Evolutionary conservation across 768 basidiomycete genomes (phyloP).

Genomic region (Mycena filopes): DNA sequence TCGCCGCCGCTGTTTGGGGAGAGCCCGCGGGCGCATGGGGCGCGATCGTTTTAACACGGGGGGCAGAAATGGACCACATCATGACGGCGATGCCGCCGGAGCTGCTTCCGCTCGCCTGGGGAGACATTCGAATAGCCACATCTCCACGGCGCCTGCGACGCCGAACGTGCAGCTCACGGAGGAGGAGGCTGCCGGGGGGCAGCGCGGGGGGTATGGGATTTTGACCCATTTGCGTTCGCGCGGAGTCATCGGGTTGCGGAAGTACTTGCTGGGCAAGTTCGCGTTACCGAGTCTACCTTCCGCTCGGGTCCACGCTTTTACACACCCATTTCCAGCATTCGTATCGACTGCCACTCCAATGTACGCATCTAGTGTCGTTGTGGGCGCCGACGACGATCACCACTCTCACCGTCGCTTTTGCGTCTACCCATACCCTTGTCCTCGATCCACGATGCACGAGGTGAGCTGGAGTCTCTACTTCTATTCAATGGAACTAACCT

Average conservation of each 20-base stretch:
- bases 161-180: slow-evolving; percentile 60
- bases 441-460: slow-evolving; percentile 67
- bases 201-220: slow-evolving; percentile 36
- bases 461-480: slow-evolving; percentile 52
- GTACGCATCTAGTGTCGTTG: slow-evolving; percentile 65
- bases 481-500: slow-evolving; percentile 26
- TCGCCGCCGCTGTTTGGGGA: slow-evolving; percentile 41
- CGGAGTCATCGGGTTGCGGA: slow-evolving; percentile 70
- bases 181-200: slow-evolving; percentile 35
- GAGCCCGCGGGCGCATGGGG: slow-evolving; percentile 26
- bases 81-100: slow-evolving; percentile 51
- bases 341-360: slow-evolving; percentile 70
- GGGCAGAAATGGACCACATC: slow-evolving; percentile 43
- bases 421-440: slow-evolving; percentile 77
- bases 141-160: slow-evolving; percentile 55
- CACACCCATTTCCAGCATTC: slow-evolving; percentile 75
- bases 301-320: slow-evolving; percentile 74
- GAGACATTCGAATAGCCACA: slow-evolving; percentile 58
- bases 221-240: slow-evolving; percentile 86
- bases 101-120: slow-evolving; percentile 60
- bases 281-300: slow-evolving; percentile 76
- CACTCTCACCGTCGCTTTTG: slow-evolving; percentile 44
- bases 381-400: slow-evolving; percentile 57
- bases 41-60: slow-evolving; percentile 31
- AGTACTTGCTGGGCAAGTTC: slow-evolving; percentile 82